These are phyloP conservation scores for Elymus sibiricus DNA, from an alignment of 176 grass and related monocot species.

Conservation along the genomic window DNA sequence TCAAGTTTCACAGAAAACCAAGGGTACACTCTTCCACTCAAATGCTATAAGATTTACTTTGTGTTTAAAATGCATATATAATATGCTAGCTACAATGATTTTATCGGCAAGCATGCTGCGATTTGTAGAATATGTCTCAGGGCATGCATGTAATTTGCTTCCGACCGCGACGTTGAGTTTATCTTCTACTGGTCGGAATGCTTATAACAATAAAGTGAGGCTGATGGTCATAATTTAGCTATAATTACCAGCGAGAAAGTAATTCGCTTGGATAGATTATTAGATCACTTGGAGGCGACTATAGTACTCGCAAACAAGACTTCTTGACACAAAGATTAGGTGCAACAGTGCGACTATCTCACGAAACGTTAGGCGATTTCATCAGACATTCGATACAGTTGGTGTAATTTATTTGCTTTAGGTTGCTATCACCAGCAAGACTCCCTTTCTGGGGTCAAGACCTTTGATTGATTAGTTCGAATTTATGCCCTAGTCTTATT, in stretches of 20 bases:
- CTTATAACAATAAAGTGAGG: constrained; percentile 6
- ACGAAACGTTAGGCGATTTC: constrained; percentile 22
- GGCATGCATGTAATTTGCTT: constrained; percentile 17
- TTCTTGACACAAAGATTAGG: constrained; percentile 46
- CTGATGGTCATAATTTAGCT: background rate
- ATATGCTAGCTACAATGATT: background rate
- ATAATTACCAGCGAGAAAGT: constrained; percentile 27
- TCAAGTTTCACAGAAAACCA: background rate
- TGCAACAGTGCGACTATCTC: constrained; percentile 13
- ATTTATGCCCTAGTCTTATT: constrained; percentile 21
- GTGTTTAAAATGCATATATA: constrained; percentile 19
- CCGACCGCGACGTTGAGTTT: constrained; percentile 28
- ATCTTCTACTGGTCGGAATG: constrained; percentile 31
- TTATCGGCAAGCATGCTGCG: constrained; percentile 2
- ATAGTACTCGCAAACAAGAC: constrained; percentile 23
- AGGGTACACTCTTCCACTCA: background rate
- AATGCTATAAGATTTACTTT: background rate
- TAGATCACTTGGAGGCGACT: constrained; percentile 11
- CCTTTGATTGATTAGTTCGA: constrained; percentile 20
- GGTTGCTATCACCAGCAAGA: constrained; percentile 35
- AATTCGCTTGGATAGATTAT: constrained; percentile 13
- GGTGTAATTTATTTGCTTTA: constrained; percentile 6
- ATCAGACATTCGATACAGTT: constrained; percentile 29
- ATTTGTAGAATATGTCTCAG: background rate
- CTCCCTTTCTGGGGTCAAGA: constrained; percentile 35